phyloP scores from a whole-genome alignment of 2,329 filamentous ascomycete species.

The Nothophaeocryptopus gaeumannii region DNA sequence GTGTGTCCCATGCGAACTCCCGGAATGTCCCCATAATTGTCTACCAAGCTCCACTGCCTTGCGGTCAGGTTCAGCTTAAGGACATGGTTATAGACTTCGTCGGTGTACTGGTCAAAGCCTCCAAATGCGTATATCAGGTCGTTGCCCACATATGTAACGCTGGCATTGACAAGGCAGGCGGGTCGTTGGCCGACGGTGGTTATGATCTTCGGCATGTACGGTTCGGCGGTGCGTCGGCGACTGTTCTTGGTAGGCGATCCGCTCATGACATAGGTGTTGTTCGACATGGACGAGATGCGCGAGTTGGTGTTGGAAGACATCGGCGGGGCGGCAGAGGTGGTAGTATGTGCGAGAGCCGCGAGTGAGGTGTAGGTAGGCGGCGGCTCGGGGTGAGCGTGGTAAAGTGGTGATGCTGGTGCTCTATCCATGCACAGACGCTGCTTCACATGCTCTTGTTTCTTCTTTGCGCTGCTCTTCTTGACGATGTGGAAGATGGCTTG shows the following conservation, averaged over 20 bases:
- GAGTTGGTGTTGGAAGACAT: constrained; percentile 27
- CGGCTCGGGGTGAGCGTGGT: constrained; percentile 2
- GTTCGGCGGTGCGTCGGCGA: constrained; percentile 58
- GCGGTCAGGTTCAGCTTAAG: constrained; percentile 81
- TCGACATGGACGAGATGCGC: constrained; percentile 39
- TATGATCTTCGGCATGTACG: constrained; percentile 79
- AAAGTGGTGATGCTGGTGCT: not conserved
- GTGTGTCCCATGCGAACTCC: constrained; percentile 99
- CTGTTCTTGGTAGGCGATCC: constrained; percentile 72
- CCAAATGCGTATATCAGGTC: constrained; percentile 98
- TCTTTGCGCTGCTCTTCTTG: no score
- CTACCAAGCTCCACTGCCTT: constrained; percentile 90
- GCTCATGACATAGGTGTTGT: constrained; percentile 87
- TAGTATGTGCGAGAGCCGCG: not conserved
- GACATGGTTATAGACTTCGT: constrained; percentile 98
- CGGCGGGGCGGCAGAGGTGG: not conserved
- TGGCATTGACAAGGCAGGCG: constrained; percentile 94
- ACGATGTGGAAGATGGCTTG: no score
- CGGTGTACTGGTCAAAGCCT: constrained; percentile 97
- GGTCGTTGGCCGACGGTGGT: constrained; percentile 63
- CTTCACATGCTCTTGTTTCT: no score
- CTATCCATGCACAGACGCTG: not conserved
- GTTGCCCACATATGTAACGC: constrained; percentile 87
- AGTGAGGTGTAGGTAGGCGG: not conserved
- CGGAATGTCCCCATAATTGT: constrained; percentile 97